Evolutionary conservation across 805 yeast species (phyloP).

Genomic region (Kodamaea neixiangensis): DNA sequence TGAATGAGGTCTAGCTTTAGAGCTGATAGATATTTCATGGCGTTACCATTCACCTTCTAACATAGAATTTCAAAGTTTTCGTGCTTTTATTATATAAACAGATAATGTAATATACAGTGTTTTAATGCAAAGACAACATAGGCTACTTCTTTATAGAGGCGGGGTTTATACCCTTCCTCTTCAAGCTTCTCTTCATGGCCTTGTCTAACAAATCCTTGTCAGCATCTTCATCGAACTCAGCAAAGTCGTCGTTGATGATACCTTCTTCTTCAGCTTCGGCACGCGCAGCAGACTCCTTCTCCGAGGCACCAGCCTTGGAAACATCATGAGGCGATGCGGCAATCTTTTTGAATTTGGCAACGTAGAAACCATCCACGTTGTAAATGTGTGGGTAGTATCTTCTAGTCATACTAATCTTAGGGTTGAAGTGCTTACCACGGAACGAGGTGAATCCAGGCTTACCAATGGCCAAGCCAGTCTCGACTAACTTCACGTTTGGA

Average conservation of each 20-base stretch:
- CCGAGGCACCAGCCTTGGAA: conserved; percentile 84
- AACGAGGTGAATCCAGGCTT: conserved; percentile 92
- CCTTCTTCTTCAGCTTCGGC: conserved; percentile 81
- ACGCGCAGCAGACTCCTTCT: conserved; percentile 80
- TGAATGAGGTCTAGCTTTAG: no score
- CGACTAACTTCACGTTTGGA: conserved; percentile 93
- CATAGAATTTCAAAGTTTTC: not conserved
- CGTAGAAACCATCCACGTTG: conserved; percentile 97
- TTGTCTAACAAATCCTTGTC: conserved; percentile 73
- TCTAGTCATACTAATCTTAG: conserved; percentile 76
- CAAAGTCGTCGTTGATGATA: conserved; percentile 82
- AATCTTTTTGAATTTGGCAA: conserved; percentile 92
- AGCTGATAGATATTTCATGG: no score
- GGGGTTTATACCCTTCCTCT: conserved; percentile 75
- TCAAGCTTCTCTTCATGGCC: conserved; percentile 63
- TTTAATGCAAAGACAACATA: conserved; percentile 5
- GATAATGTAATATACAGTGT: conserved; percentile 8
- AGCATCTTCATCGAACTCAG: conserved; percentile 73
- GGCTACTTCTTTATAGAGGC: conserved; percentile 32
- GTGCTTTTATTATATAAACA: conserved; percentile 12
- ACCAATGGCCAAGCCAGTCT: conserved; percentile 89
- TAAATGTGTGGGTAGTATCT: conserved; percentile 98
- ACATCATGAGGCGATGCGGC: conserved; percentile 85
- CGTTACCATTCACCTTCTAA: not conserved
- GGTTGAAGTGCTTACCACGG: conserved; percentile 89